Percentiles rank a stretch among this genome's conserved stretches.
Evolutionary conservation across 352 stramenopile species (phyloP).

Genomic region (Globisporangium acanthophoron): DNA sequence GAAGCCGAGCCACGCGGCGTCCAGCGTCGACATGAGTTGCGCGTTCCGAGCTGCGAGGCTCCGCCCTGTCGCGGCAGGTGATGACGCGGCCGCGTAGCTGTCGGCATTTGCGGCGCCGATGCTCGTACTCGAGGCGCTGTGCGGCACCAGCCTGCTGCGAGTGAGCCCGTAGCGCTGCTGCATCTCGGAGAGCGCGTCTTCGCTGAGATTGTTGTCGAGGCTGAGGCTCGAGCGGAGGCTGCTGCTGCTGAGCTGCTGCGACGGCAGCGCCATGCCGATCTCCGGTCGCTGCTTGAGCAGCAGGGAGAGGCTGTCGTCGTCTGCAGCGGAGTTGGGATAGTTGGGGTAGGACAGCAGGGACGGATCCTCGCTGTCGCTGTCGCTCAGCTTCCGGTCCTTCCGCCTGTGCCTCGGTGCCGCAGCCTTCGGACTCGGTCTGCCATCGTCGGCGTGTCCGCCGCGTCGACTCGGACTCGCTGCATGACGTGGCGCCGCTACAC

Average conservation of each 20-base stretch:
- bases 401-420: not conserved
- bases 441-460: not conserved
- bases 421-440: not conserved
- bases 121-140: not conserved
- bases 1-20: conserved; percentile 32
- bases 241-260: not conserved
- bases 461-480: not conserved
- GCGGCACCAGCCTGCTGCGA: not conserved
- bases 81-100: too few species aligned
- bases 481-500: too few species aligned
- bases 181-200: conserved; percentile 12
- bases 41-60: conserved; percentile 15
- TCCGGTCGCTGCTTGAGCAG: conserved; percentile 17
- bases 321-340: not conserved
- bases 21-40: conserved; percentile 22
- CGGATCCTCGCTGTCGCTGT: conserved; percentile 7
- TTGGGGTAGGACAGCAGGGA: not conserved
- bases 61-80: not conserved
- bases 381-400: conserved; percentile 3
- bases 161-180: conserved; percentile 4
- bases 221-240: not conserved
- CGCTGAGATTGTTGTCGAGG: conserved; percentile 12
- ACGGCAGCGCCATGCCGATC: not conserved
- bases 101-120: not conserved
- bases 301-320: conserved; percentile 25